Base-by-base conservation (phyloP, 345 rosid genomes). In the Lenwebbia sp. region DNA sequence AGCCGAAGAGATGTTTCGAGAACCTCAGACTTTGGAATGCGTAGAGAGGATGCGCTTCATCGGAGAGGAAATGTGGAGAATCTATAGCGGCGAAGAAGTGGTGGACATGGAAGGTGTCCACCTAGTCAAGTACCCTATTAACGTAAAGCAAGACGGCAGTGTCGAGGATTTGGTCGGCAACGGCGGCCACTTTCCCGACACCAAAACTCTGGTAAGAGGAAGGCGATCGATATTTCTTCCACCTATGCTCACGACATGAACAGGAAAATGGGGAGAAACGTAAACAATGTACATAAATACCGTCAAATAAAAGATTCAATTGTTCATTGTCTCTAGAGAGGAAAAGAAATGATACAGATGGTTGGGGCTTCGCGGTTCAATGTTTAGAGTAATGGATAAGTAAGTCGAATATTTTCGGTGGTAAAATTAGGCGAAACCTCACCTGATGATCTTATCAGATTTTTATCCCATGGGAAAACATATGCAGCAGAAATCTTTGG, bases 91-190 rank as follows among this genome's bases (percentile, higher is more conserved):
- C 10, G 96, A 97, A 85, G 92, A 91, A 76, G 89, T 91, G 15
- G 92, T 90, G 83, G 98, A 95, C 92, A 95, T 97, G 98, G 89
- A 86, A 57, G 95, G 97, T 13, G 94, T 92, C 33, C 99, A 96
- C 88, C 90, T 96, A 14, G 94, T 96, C 53, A 90, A 89, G 5
- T 95, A 92, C 84, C 99, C 98, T 3, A 89, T 95, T 6, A 86
- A 83, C 33, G 93, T 97, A 13, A 91, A 91, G 7, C 81, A 74
- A 54, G 92, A 96, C 57, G 99, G 99, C 58, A 40, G 23, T 26
- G 84, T 95, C 55, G 89, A 92, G 85, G 97, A 95, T 84, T 87
- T 92, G 81, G 87, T 41, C 6, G 88, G 91, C 9, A 89, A 87
- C 8, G 87, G 84, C 37, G 91, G 93, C n/a, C 19, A 85, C 84